Evolutionary conservation across 2,329 filamentous ascomycete species (phyloP).

Genomic region (Penicillium psychrosexuale): DNA sequence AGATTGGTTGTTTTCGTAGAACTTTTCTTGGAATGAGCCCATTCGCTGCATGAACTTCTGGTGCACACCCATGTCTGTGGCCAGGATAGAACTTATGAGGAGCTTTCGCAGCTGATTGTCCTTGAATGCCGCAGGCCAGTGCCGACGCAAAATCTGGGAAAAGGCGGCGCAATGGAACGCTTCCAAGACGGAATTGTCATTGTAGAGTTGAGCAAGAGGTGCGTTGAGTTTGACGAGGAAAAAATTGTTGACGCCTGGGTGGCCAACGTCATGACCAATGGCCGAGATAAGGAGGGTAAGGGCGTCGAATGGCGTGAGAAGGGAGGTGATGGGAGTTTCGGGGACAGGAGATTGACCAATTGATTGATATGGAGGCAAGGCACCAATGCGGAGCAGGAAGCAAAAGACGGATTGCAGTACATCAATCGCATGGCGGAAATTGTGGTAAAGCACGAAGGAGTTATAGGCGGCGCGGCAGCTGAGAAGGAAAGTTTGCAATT

Average conservation of each 20-base stretch:
- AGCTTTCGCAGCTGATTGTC: constrained; percentile 77
- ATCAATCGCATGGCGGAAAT: constrained; percentile 95
- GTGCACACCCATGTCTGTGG: constrained; percentile 96
- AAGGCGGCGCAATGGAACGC: constrained; percentile 97
- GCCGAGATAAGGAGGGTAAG: constrained; percentile 87
- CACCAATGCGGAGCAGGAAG: constrained; percentile 78
- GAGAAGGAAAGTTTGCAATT: constrained; percentile 79
- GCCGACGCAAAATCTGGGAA: constrained; percentile 86
- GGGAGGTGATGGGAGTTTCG: constrained; percentile 65
- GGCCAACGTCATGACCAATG: constrained; percentile 97
- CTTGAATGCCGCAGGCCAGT: constrained; percentile 83
- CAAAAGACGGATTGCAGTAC: constrained; percentile 91
- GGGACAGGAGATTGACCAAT: constrained; percentile 31
- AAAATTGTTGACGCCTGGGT: constrained; percentile 96
- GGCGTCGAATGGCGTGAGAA: constrained; percentile 83
- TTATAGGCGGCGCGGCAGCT: constrained; percentile 95
- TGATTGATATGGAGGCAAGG: constrained; percentile 64
- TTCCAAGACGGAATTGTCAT: constrained; percentile 93
- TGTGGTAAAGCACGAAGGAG: constrained; percentile 93
- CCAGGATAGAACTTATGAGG: constrained; percentile 96
- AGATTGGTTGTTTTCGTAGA: constrained; percentile 61
- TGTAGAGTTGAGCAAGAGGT: constrained; percentile 90
- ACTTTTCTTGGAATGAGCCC: constrained; percentile 73
- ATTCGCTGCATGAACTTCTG: constrained; percentile 95
- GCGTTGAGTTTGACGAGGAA: constrained; percentile 91